Conservation (phyloP, 768 basidiomycete genomes). For the Amanita rubescens region DNA sequence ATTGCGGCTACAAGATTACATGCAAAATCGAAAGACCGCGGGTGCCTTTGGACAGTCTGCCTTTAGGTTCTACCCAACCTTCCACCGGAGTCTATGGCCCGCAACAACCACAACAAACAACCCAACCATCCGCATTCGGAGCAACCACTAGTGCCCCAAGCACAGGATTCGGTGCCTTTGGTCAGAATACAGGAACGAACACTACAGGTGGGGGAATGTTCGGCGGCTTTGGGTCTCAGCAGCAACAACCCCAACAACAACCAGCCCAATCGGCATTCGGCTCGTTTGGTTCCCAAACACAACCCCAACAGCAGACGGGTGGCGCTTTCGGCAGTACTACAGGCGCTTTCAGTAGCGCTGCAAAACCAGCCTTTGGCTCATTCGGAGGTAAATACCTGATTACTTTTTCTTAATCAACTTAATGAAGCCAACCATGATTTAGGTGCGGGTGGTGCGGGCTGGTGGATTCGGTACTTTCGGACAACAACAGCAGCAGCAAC, state of each 20-base stretch:
- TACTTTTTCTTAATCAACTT: neutral
- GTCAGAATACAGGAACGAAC: constrained; percentile 18
- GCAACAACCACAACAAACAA: constrained; percentile 27
- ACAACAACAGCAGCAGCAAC: constrained; percentile 5
- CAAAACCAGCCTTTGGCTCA: constrained; percentile 34
- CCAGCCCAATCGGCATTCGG: constrained; percentile 32
- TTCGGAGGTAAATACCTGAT: constrained; percentile 22
- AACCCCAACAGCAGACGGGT: constrained; percentile 25
- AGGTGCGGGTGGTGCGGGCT: constrained; percentile 8
- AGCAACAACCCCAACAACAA: constrained; percentile 25
- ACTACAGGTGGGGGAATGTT: constrained; percentile 29
- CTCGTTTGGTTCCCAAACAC: constrained; percentile 42
- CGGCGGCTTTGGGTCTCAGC: constrained; percentile 22
- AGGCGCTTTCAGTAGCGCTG: constrained; percentile 20
- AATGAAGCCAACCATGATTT: constrained; percentile 4
- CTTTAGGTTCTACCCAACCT: constrained; percentile 38
- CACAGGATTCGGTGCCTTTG: constrained; percentile 40
- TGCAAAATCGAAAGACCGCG: constrained; percentile 66
- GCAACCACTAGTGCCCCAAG: constrained; percentile 23
- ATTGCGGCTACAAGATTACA: constrained; percentile 69
- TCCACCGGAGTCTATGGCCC: constrained; percentile 40
- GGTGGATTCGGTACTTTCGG: constrained; percentile 22
- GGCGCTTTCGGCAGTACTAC: constrained; percentile 27
- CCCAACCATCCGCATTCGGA: constrained; percentile 31
- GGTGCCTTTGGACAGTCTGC: constrained; percentile 51